Evolutionary conservation across 2,329 filamentous ascomycete genomes (phyloP), one percentile per base, ranked within the genome.

Genomic region (Coniochaeta pulveracea): DNA sequence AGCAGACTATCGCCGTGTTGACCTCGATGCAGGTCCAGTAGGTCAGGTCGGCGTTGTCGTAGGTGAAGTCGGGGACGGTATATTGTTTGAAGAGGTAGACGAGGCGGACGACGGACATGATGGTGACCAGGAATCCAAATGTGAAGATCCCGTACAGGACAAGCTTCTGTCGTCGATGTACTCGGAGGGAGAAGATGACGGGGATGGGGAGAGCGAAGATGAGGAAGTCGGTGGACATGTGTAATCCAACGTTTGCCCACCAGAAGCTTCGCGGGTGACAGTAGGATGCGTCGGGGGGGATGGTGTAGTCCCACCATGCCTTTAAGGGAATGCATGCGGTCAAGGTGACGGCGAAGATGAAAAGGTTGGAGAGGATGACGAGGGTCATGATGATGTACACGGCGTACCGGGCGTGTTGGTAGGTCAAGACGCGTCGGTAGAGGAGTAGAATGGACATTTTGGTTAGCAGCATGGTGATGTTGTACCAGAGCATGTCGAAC

Each of bases 11-110:
- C 34, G 49, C 51, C 4, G 49, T 43, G 42, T 56, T 52, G 35
- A 54, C 47, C 34, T 57, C 54, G 37, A 56, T 37, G 26, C 40
- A 43, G 27, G 50, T 55, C 45, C 52, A 48, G 38, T 52, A 51
- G 16, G 47, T 42, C 29, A 54, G 47, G 23, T 46, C 36, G 19
- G 46, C 41, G 31, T 40, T 44, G 35, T 45, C 42, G 34, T 47
- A 54, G 12, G 52, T 48, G 22, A 48, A 41, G 35, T 55, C 52
- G 7, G 16, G 33, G n/a, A 36, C 34, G 5, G 40, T 29, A 19
- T 37, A 26, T n/a, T 39, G 34, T 18, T 42, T 38, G 27, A 48
- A 35, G n/a, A 56, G 39, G 19, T 46, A 40, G 28, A 43, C 40
- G n/a, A 55, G 44, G 16, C 53, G 52, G 31, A 56, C 23, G n/a